Conservation (phyloP, 257 asterid species). For the Linaria vulgaris region DNA sequence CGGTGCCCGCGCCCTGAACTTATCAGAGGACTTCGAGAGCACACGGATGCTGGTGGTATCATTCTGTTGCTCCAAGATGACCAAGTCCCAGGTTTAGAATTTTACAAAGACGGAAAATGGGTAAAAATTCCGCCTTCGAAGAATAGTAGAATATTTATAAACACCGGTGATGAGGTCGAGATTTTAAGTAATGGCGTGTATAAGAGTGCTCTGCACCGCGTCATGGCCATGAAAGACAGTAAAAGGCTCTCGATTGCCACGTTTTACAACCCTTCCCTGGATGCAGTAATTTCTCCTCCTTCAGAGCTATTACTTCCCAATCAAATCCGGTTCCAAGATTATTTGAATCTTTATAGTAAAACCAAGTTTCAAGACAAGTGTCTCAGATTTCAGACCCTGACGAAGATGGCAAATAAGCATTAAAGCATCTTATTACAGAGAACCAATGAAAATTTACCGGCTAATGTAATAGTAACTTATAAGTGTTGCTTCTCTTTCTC, state of each 20-base stretch:
- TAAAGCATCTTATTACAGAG: slow-evolving; percentile 18
- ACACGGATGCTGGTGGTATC: slow-evolving; percentile 92
- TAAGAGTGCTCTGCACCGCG: slow-evolving; percentile 73
- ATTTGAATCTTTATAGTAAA: slow-evolving; percentile 52
- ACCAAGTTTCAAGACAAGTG: slow-evolving; percentile 74
- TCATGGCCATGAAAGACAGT: slow-evolving; percentile 70
- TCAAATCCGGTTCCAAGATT: slow-evolving; percentile 58
- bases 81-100: slow-evolving; percentile 83
- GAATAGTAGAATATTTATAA: slow-evolving; percentile 66
- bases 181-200: slow-evolving; percentile 76
- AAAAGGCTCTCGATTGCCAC: slow-evolving; percentile 83
- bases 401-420: slow-evolving; percentile 37
- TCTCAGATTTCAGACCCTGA: slow-evolving; percentile 60
- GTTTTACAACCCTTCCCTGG: slow-evolving; percentile 79
- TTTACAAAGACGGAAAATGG: slow-evolving; percentile 81
- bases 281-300: slow-evolving; percentile 75
- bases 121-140: slow-evolving; percentile 76
- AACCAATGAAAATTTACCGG: background rate
- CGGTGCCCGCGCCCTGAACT: slow-evolving; percentile 65
- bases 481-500: background rate
- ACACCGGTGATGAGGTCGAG: slow-evolving; percentile 81
- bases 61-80: slow-evolving; percentile 87
- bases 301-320: slow-evolving; percentile 59
- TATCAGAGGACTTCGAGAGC: slow-evolving; percentile 83
- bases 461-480: background rate